Percentiles rank a stretch among this genome's conserved stretches.
Conservation (phyloP, 352 stramenopile genomes). For the Globisporangium nodosum region DNA sequence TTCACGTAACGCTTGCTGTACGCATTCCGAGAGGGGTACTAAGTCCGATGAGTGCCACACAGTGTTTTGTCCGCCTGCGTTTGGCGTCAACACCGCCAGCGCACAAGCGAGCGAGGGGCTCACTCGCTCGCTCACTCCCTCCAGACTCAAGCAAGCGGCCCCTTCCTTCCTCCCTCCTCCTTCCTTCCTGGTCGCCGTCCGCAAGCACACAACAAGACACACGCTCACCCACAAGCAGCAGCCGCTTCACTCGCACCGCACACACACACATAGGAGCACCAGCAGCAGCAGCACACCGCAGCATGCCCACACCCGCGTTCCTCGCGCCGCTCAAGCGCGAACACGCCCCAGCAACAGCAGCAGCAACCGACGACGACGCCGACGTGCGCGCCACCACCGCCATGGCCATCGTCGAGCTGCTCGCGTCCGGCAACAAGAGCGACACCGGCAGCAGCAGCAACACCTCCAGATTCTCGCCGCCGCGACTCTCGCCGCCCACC, state of each 20-base stretch:
- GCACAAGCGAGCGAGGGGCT: background rate
- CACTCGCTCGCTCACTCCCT: background rate
- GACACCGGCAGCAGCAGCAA: background rate
- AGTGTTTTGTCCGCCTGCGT: background rate
- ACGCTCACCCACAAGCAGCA: background rate
- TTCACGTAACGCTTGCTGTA: too few relatives aligned
- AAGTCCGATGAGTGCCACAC: too few relatives aligned
- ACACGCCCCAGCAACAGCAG: background rate
- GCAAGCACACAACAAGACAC: background rate
- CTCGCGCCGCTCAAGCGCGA: background rate
- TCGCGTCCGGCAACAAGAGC: background rate
- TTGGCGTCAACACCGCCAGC: background rate
- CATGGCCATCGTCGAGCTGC: constrained; percentile 13
- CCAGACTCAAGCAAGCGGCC: background rate
- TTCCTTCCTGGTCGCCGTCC: too few relatives aligned
- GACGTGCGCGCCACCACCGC: constrained; percentile 11
- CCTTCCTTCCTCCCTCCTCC: too few relatives aligned
- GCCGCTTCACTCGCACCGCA: too few relatives aligned
- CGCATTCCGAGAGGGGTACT: too few relatives aligned
- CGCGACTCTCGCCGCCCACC: background rate
- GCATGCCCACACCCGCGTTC: background rate
- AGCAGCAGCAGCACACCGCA: background rate
- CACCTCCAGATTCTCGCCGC: background rate
- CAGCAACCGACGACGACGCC: constrained; percentile 5
- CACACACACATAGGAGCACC: too few relatives aligned